phyloP scores from a whole-genome alignment of 345 rosid species.

The Capsella bursapastoris region DNA sequence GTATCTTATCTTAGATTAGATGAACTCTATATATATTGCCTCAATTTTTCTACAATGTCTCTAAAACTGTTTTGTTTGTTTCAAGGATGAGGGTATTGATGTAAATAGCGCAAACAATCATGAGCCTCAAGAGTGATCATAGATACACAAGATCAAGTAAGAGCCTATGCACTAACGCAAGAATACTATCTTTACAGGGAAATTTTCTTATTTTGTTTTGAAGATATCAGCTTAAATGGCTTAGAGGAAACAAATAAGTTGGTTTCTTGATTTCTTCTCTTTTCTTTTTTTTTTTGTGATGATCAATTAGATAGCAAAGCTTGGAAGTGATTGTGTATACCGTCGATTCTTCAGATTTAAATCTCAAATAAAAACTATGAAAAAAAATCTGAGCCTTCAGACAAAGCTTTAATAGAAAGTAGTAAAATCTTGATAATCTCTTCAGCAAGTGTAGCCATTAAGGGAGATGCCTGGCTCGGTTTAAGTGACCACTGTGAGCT shows the following conservation, averaged over 20 bases:
- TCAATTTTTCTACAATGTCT: neutral
- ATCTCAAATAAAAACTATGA: conserved; percentile 1
- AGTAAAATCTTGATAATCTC: conserved; percentile 8
- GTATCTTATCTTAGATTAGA: neutral
- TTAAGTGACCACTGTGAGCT: conserved; percentile 62
- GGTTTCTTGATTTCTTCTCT: neutral
- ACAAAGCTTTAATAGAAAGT: neutral
- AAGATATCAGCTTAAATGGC: conserved; percentile 21
- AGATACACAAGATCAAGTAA: conserved; percentile 45
- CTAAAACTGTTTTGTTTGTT: conserved; percentile 5
- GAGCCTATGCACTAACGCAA: conserved; percentile 20
- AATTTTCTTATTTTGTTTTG: conserved; percentile 15
- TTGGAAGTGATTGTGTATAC: conserved; percentile 1
- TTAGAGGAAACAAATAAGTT: neutral
- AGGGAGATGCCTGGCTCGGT: conserved; percentile 74
- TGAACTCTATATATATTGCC: conserved; percentile 1
- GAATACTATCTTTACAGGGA: neutral
- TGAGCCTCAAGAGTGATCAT: conserved; percentile 56
- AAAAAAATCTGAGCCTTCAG: conserved; percentile 1
- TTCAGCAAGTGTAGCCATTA: conserved; percentile 62
- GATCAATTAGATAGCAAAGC: conserved; percentile 24
- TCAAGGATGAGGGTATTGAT: conserved; percentile 56
- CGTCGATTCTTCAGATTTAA: neutral
- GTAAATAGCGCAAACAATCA: conserved; percentile 52
- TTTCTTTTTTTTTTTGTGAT: conserved; percentile 12